phyloP scores from a whole-genome alignment of 352 stramenopile species.

The Phytophthora litchii region DNA sequence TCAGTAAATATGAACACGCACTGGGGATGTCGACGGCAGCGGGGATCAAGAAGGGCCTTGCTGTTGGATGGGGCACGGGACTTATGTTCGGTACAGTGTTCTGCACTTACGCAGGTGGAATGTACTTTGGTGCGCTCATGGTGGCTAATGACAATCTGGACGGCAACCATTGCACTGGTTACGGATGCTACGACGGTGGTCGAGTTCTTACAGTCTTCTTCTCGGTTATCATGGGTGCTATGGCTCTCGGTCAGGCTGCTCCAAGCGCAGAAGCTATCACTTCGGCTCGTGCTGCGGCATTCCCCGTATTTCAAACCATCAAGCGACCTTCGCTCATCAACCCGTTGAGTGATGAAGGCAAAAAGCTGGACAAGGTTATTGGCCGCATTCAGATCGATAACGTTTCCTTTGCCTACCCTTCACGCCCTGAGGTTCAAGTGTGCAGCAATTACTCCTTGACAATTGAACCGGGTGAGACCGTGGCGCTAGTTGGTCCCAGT shows the following conservation, averaged over 20 bases:
- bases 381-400: conserved; percentile 81
- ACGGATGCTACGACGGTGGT: conserved; percentile 65
- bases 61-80: conserved; percentile 61
- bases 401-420: conserved; percentile 80
- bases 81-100: conserved; percentile 73
- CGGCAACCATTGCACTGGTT: conserved; percentile 40
- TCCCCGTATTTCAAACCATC: conserved; percentile 72
- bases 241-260: conserved; percentile 72
- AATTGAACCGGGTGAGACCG: conserved; percentile 68
- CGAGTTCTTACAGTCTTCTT: conserved; percentile 80
- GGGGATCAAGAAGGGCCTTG: conserved; percentile 54
- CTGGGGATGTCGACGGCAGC: conserved; percentile 48
- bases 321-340: conserved; percentile 64
- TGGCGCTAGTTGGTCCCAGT: conserved; percentile 65
- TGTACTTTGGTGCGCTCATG: conserved; percentile 80
- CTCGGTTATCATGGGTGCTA: conserved; percentile 69
- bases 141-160: conserved; percentile 65
- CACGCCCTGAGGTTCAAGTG: conserved; percentile 58
- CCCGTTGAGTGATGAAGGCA: conserved; percentile 45
- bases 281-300: conserved; percentile 59
- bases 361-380: conserved; percentile 42
- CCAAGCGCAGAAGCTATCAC: conserved; percentile 67
- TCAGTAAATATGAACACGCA: conserved; percentile 61
- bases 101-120: conserved; percentile 76
- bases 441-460: conserved; percentile 63